Evolutionary conservation across 805 yeast species (phyloP), one percentile per base, ranked within the genome.

Genomic region (Saccharomycopsis fodiens): DNA sequence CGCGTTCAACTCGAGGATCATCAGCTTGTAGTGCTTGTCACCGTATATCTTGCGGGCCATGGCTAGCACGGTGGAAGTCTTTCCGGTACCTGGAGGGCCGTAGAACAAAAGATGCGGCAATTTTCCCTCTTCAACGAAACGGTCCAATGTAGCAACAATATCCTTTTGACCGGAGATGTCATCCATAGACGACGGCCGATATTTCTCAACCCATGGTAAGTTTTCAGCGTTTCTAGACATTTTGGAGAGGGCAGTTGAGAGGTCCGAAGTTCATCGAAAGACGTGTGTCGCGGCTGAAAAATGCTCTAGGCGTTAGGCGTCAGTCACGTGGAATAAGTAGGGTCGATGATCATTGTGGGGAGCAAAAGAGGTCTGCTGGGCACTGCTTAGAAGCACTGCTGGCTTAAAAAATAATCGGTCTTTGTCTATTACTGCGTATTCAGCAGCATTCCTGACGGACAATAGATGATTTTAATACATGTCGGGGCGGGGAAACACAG

Each of bases 61-160:
- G 1, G 97, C 96, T 19, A 83, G 73, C 53, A 87, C 82, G 2
- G 95, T 86, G 2, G 95, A 83, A 0, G 96, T 87, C 61, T 87
- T 87, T 54, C 96, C 96, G 0, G 95, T 87, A 17, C 96, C 96
- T 15, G 96, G 96, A 1, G 96, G 95, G 0, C 96, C 97, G 62
- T 93, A 93, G 64, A 93, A 93, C 43, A 93, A 69, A 54, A 93
- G 66, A 65, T 93, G 98, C 2, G 98, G 98, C 31, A 91, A 68
- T 54, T 78, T 78, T 8, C 93, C 89, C 50, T 82, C 85, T 50
- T 78, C 74, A 15, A 89, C 88, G 62, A 91, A 93, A 58, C 79
- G 82, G 35, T 88, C 75, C 15, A 93, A 85, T 6, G 52, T 45
- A 1, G 31, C 73, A 4, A 93, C 86, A 25, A 88, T 86, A 41